Conservation (phyloP, 2,329 filamentous ascomycete species). For the Fusarium nurragi region DNA sequence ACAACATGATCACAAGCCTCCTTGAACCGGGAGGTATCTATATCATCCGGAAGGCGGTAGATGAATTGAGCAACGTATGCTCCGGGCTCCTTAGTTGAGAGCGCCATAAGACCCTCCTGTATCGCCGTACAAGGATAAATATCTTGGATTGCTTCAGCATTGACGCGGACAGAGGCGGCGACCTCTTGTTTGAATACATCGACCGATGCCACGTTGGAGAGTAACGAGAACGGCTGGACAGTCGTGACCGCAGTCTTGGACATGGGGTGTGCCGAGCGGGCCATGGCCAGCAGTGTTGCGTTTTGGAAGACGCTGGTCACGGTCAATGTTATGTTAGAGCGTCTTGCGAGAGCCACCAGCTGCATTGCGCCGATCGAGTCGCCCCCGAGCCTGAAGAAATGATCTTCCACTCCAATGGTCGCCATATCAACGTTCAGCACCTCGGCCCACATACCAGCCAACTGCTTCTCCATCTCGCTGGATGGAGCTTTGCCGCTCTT, state of each 20-base stretch:
- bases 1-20: slow-evolving; percentile 24
- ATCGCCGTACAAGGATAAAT: slow-evolving; percentile 35
- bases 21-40: slow-evolving; percentile 22
- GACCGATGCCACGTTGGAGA: not conserved
- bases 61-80: slow-evolving; percentile 38
- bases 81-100: slow-evolving; percentile 28
- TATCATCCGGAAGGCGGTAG: slow-evolving; percentile 18
- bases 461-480: slow-evolving; percentile 40
- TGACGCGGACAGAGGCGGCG: not conserved
- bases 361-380: slow-evolving; percentile 43
- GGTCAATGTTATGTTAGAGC: slow-evolving; percentile 51
- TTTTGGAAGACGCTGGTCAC: slow-evolving; percentile 57
- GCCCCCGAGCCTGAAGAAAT: slow-evolving; percentile 58
- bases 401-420: slow-evolving; percentile 43
- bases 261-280: slow-evolving; percentile 26
- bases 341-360: slow-evolving; percentile 47
- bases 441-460: slow-evolving; percentile 29
- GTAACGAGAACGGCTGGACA: slow-evolving; percentile 22
- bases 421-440: slow-evolving; percentile 9
- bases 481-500: slow-evolving; percentile 46
- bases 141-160: not conserved
- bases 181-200: not conserved
- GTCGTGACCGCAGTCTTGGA: not conserved
- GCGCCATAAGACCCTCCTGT: slow-evolving; percentile 39
- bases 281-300: slow-evolving; percentile 32